Conservation (phyloP, 2,329 filamentous ascomycete genomes). For the Bipolaris victoriae region DNA sequence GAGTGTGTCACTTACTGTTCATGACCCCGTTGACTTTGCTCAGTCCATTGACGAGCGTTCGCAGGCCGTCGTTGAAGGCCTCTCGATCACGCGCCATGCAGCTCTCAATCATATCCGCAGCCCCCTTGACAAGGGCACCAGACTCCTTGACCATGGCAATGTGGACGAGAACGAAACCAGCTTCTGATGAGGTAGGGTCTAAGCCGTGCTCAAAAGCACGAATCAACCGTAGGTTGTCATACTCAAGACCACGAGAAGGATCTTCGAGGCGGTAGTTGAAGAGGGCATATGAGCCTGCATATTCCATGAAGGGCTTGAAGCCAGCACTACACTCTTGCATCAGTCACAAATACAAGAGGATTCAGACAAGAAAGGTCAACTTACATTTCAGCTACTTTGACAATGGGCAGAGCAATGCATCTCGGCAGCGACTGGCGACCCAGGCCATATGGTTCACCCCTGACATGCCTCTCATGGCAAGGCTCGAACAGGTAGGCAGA, state of each 20-base stretch:
- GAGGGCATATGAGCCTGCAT: conserved; percentile 66
- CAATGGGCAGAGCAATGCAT: conserved; percentile 79
- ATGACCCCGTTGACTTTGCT: conserved; percentile 77
- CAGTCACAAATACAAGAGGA: background rate
- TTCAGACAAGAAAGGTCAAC: conserved; percentile 46
- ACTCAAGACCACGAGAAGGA: conserved; percentile 59
- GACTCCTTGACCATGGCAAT: conserved; percentile 94
- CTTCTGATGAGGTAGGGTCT: conserved; percentile 85
- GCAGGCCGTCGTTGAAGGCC: conserved; percentile 63
- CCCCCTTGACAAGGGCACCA: conserved; percentile 75
- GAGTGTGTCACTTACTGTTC: conserved; percentile 63
- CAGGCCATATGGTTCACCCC: conserved; percentile 76
- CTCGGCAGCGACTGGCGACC: conserved; percentile 75
- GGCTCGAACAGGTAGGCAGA: conserved; percentile 91
- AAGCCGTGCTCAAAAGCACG: conserved; percentile 91
- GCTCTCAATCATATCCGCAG: conserved; percentile 68
- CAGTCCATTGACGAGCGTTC: conserved; percentile 64
- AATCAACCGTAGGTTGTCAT: conserved; percentile 76
- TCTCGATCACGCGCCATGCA: conserved; percentile 54
- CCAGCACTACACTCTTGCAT: conserved; percentile 57
- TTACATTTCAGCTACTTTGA: conserved; percentile 83
- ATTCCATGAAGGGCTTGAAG: conserved; percentile 94
- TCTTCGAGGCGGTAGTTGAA: conserved; percentile 69
- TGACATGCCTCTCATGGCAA: conserved; percentile 75
- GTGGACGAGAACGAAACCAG: conserved; percentile 94